These are phyloP conservation scores for Adenanthera pavonina DNA, from an alignment of 306 rosid genomes.

Conservation along the genomic window DNA sequence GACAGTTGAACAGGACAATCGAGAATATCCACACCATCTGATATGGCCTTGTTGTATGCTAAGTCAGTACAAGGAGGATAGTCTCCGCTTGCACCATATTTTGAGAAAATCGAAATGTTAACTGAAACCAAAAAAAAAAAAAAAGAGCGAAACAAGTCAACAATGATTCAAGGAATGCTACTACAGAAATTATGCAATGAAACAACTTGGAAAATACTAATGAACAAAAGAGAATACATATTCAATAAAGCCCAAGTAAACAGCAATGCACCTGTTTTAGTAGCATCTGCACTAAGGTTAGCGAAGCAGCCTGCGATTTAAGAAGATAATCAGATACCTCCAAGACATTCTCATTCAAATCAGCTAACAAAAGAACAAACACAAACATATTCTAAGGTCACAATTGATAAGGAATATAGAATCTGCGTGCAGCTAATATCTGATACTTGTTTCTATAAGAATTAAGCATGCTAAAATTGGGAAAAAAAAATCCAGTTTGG, in stretches of 20 bases:
- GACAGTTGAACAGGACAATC: conserved; percentile 92
- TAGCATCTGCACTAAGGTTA: conserved; percentile 47
- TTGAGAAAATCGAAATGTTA: conserved; percentile 69
- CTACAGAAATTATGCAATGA: conserved; percentile 18
- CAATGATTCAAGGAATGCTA: conserved; percentile 16
- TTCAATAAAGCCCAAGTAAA: conserved; percentile 19
- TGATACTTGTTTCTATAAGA: not conserved
- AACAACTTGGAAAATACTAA: conserved; percentile 20
- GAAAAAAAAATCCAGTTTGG: not conserved
- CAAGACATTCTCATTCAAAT: not conserved
- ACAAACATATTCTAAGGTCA: not conserved
- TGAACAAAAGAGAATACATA: conserved; percentile 7
- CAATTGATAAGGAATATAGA: conserved; percentile 12
- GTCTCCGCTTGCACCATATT: conserved; percentile 90
- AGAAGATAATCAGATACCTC: conserved; percentile 34
- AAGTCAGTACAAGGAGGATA: conserved; percentile 70
- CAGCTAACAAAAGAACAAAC: not conserved
- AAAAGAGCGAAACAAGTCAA: conserved; percentile 39
- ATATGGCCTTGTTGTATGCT: conserved; percentile 67
- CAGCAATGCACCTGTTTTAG: conserved; percentile 53
- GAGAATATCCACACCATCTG: conserved; percentile 73
- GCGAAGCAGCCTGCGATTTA: conserved; percentile 76
- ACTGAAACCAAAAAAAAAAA: conserved; percentile 43
- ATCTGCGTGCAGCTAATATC: conserved; percentile 30
- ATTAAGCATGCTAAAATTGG: not conserved